phyloP scores from a whole-genome alignment of 495 filamentous ascomycete genomes.

The Aspergillus cavernicola region DNA sequence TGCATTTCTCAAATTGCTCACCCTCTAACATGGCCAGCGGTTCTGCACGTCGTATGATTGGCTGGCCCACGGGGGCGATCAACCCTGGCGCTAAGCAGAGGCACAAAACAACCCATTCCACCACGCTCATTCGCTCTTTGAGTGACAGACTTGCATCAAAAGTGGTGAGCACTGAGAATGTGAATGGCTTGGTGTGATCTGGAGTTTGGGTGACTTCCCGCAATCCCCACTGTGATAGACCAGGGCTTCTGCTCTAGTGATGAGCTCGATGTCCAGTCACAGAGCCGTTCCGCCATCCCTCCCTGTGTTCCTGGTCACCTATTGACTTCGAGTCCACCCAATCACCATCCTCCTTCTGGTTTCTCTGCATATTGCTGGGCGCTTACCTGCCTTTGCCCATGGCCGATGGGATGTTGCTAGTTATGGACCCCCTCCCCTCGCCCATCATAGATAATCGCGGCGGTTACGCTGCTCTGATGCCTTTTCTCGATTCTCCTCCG shows the following conservation, averaged over 20 bases:
- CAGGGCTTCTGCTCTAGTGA: constrained; percentile 27
- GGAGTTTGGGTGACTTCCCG: constrained; percentile 12
- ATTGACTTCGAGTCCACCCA: constrained; percentile 19
- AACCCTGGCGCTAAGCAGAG: constrained; percentile 33
- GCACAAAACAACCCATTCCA: background rate
- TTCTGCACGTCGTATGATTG: constrained; percentile 34
- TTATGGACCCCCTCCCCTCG: constrained; percentile 3
- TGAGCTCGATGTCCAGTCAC: constrained; percentile 26
- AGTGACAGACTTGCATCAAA: constrained; percentile 37
- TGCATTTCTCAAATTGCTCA: background rate
- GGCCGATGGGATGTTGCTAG: constrained; percentile 5
- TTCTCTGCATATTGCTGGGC: constrained; percentile 26
- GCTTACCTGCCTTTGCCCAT: constrained; percentile 27
- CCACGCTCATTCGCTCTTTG: constrained; percentile 14
- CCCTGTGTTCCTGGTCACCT: constrained; percentile 17
- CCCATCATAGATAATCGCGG: constrained; percentile 37
- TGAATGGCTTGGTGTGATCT: constrained; percentile 6
- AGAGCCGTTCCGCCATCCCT: constrained; percentile 4
- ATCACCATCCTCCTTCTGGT: constrained; percentile 24
- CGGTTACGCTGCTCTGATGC: constrained; percentile 18
- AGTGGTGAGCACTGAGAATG: constrained; percentile 15
- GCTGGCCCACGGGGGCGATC: constrained; percentile 25
- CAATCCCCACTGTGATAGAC: constrained; percentile 37
- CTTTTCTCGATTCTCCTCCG: constrained; percentile 10
- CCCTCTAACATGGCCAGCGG: constrained; percentile 19